A percentile compares a stretch with the other conserved stretches of the same genome.
Conservation (phyloP, 2,329 filamentous ascomycete genomes). For the Cladorrhinum sp. region DNA sequence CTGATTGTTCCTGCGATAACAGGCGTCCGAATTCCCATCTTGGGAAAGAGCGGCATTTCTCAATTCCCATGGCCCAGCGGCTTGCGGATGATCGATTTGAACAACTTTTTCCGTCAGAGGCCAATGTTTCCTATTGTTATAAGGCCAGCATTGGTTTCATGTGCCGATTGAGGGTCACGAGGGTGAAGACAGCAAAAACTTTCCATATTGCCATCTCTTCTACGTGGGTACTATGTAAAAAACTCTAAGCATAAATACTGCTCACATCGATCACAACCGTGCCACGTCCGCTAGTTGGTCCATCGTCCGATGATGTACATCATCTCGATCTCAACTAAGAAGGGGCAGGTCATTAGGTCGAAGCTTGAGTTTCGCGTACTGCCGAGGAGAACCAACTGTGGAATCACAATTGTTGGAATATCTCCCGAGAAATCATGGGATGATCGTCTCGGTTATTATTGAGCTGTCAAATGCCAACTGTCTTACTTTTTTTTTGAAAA, state of each 20-base stretch:
- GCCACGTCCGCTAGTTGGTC: neutral
- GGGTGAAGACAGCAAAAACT: no score
- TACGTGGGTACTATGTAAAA: neutral
- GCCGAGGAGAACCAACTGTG: neutral
- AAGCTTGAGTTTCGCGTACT: neutral
- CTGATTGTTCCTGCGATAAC: constrained; percentile 10
- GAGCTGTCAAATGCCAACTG: no score
- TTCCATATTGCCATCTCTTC: neutral
- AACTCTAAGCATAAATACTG: no score
- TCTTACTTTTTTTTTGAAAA: no score
- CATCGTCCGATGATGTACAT: constrained; percentile 5
- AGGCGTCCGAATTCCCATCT: constrained; percentile 18
- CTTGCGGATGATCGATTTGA: neutral
- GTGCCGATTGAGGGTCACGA: no score
- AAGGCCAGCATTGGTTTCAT: no score
- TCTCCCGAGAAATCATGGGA: neutral
- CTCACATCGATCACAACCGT: neutral
- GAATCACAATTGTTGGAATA: no score
- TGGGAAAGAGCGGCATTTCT: constrained; percentile 17
- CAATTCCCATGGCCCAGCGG: constrained; percentile 16
- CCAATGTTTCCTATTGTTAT: neutral
- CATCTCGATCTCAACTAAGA: neutral
- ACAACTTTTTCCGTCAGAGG: neutral
- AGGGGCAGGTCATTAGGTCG: neutral
- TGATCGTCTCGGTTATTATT: no score